Conservation (phyloP, 306 rosid genomes). For the Crotalaria pallida region DNA sequence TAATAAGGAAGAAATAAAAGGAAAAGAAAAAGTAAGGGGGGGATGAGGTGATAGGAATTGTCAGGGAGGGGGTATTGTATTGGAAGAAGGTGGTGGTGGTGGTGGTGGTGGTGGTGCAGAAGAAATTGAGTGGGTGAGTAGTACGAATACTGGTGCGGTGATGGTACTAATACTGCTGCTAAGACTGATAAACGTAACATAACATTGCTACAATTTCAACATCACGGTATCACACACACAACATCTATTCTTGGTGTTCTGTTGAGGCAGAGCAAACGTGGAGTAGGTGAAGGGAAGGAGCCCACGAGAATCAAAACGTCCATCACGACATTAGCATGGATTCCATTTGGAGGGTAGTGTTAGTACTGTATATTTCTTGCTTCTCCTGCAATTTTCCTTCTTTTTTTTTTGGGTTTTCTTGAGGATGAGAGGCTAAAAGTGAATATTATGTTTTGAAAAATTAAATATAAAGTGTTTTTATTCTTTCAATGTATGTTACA, state of each 20-base stretch:
- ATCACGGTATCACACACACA: too few relatives aligned
- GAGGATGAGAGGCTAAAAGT: too few relatives aligned
- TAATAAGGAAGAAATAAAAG: background rate
- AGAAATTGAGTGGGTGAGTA: constrained; percentile 17
- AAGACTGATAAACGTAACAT: background rate
- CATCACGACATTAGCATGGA: background rate
- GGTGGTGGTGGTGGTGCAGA: constrained; percentile 23
- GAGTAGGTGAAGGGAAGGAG: constrained; percentile 13
- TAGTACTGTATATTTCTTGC: background rate
- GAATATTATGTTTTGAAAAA: too few relatives aligned
- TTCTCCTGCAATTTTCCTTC: background rate
- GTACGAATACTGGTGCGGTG: background rate
- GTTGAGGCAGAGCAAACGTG: background rate
- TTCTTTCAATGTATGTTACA: too few relatives aligned
- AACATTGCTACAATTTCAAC: background rate
- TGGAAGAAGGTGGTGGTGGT: background rate
- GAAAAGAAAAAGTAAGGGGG: background rate
- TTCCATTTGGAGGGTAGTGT: background rate
- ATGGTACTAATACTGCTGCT: background rate
- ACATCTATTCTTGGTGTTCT: background rate
- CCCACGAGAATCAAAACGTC: constrained; percentile 33
- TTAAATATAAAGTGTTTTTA: too few relatives aligned
- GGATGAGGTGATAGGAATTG: constrained; percentile 31
- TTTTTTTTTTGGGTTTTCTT: too few relatives aligned
- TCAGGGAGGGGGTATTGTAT: constrained; percentile 33